Evolutionary conservation across 345 rosid species (phyloP), one percentile per base, ranked within the genome.

Genomic region (Acer negundo): DNA sequence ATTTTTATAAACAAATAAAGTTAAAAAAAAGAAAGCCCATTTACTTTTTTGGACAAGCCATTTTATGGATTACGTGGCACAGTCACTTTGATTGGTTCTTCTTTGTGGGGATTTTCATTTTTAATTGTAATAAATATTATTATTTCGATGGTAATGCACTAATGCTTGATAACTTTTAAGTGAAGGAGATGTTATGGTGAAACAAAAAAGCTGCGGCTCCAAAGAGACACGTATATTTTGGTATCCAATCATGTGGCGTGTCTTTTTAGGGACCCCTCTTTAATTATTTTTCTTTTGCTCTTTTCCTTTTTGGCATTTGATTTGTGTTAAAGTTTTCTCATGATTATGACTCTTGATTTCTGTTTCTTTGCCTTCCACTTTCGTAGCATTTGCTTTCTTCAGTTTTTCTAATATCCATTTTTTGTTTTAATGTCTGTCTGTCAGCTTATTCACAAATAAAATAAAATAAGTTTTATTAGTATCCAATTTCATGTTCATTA

Each of bases 211-310:
- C 74, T 19, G 71, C 71, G 58, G 59, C 64, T 20, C 55, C 73
- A n/a, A 44, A 46, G 10, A 8, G 72, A 79, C 82, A 72, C 75
- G 62, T 79, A 53, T 49, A 61, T 74, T 72, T 62, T 78, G 75
- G 75, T 72, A 81, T 63, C 78, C 84, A 84, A 84, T 78, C 84
- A 84, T 84, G 82, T 76, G 79, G 78, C 82, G 76, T 79, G 62
- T 22, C 78, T 81, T 81, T 81, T 64, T 47, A 81, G 66, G 69
- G 6, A 0, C 51, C 7, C 13, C 63, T n/a, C 76, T 81, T 75
- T 84, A 69, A 63, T 77, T 73, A 31, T 7, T 46, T 56, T 17
- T 77, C 65, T 73, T 76, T 80, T 74, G 73, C 64, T 59, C 72
- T 73, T 78, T 75, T 47, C 7, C 10, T 62, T 66, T 61, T 75